Evolutionary conservation across 2,329 filamentous ascomycete genomes (phyloP).

Genomic region (Waltergamsia citrina): DNA sequence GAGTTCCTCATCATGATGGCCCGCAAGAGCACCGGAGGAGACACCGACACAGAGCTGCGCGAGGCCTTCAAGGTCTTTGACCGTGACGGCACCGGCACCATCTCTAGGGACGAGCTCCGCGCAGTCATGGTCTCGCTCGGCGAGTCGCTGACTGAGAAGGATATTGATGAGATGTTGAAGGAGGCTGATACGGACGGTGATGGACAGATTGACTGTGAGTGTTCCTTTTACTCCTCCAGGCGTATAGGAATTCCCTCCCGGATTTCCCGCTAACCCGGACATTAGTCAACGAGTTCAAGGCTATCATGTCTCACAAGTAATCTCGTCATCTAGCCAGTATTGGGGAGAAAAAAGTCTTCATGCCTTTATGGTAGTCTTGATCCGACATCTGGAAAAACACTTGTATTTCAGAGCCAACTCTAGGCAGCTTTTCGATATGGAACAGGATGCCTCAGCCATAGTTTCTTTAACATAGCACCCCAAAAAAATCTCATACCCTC

Average conservation of each 20-base stretch:
- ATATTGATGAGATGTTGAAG: slow-evolving; percentile 57
- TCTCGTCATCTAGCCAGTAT: no score
- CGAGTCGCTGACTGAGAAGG: slow-evolving; percentile 53
- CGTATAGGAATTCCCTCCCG: no score
- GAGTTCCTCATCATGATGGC: slow-evolving; percentile 61
- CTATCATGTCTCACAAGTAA: slow-evolving; percentile 6
- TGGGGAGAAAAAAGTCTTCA: no score
- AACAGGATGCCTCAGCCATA: no score
- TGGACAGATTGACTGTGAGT: slow-evolving; percentile 52
- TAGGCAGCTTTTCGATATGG: no score
- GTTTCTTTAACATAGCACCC: no score
- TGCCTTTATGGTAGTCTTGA: no score
- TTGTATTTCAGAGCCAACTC: no score
- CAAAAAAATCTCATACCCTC: no score
- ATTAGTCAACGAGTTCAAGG: slow-evolving; percentile 5
- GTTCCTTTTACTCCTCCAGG: not conserved
- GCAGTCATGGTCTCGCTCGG: slow-evolving; percentile 56
- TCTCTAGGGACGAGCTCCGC: slow-evolving; percentile 51
- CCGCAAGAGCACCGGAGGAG: slow-evolving; percentile 49
- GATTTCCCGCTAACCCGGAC: no score
- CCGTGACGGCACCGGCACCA: slow-evolving; percentile 56
- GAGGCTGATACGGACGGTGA: slow-evolving; percentile 57
- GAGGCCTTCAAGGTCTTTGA: slow-evolving; percentile 56
- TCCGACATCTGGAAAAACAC: no score
- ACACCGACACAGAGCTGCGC: slow-evolving; percentile 55